Evolutionary conservation across 2,329 filamentous ascomycete genomes (phyloP).

Genomic region (Onygenales sp.): DNA sequence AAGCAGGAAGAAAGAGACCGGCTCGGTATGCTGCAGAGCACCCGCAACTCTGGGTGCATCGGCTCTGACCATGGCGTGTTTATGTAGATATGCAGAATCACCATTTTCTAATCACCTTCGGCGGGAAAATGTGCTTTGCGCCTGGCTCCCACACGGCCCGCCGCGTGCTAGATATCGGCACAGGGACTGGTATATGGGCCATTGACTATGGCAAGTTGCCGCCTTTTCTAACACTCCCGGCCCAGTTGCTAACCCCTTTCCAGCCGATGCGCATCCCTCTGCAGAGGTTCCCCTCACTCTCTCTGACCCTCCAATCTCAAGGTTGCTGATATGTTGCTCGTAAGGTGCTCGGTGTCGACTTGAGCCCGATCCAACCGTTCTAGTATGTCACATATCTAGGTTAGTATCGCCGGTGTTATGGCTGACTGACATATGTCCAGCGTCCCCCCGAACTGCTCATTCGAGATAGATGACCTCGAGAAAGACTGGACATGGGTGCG

Average conservation of each 20-base stretch:
- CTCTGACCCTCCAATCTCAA: neutral
- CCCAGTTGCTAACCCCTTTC: neutral
- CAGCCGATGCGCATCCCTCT: conserved; percentile 3
- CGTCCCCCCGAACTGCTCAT: conserved; percentile 33
- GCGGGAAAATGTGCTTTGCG: conserved; percentile 19
- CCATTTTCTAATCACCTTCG: conserved; percentile 18
- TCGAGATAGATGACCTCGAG: conserved; percentile 37
- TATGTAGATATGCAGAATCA: conserved; percentile 15
- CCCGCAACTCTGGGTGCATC: neutral
- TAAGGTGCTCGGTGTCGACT: conserved; percentile 16
- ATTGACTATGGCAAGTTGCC: conserved; percentile 23
- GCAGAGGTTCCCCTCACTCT: conserved; percentile 1
- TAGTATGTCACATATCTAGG: neutral
- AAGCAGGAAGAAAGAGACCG: neutral
- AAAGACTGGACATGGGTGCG: conserved; percentile 29
- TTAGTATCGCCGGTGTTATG: too few species aligned
- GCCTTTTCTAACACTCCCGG: conserved; percentile 10
- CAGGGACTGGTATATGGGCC: conserved; percentile 29
- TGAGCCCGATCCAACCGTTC: conserved; percentile 17
- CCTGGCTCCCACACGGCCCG: conserved; percentile 15
- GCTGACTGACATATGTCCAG: conserved; percentile 1
- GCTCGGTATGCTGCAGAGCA: neutral
- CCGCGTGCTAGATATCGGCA: conserved; percentile 25
- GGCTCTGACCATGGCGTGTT: neutral
- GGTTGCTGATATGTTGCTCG: neutral